Evolutionary conservation across 140 eudicot species (phyloP), one percentile per base, ranked within the genome.

Genomic region (Senecio squalidus): DNA sequence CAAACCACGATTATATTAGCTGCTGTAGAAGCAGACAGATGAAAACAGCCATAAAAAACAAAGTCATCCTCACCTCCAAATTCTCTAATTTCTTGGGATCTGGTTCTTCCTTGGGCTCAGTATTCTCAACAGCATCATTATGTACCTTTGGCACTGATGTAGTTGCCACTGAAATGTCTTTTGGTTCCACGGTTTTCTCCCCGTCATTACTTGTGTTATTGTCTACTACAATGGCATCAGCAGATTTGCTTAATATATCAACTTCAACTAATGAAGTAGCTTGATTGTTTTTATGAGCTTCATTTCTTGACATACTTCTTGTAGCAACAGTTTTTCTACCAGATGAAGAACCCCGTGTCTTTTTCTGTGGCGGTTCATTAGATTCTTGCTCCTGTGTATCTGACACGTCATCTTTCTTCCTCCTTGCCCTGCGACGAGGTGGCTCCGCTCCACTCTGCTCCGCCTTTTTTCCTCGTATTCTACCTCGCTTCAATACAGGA

Each of bases 401-500:
- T 72, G 26, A 72, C 18, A 52, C 50, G 18, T 64, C 86, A 64
- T 47, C 77, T 61, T 71, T 74, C 74, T 67, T 91, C 67, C 89
- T 91, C 67, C 89, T 83, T 48, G 79, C 84, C 73, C 85, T 83
- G 45, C 92, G 84, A 15, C 75, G 82, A 0, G 83, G 78, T 50
- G 78, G 34, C 78, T 79, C 92, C 3, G 20, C 50, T 30, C 74
- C 86, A 73, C 70, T 71, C 63, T 73, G 82, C 54, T 62, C 66
- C 55, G 67, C 70, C 62, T 67, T 83, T 58, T 72, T 81, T 30
- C 89, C 96, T 40, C 84, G 80, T 17, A 84, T 84, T 66, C 78
- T 78, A 36, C 83, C 92, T 79, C 47, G 86, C 44, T 56, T 76
- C 29, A 62, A 65, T 59, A 27, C 69, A 72, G 81, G 44, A 11